Evolutionary conservation across 768 basidiomycete genomes (phyloP).

Genomic region (Termitomyces sp.): DNA sequence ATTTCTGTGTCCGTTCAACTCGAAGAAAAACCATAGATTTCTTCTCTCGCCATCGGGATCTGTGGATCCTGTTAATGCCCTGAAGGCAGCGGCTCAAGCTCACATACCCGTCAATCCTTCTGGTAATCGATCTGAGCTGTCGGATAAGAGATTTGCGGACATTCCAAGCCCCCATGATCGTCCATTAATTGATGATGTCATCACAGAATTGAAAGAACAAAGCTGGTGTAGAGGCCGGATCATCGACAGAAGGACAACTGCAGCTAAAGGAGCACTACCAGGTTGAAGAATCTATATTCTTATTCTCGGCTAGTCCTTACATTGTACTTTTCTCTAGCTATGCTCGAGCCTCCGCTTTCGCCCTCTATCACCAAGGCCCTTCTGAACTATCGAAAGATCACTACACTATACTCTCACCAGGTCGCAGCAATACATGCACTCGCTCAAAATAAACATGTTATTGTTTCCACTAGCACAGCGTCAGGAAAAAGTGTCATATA

Average conservation of each 20-base stretch:
- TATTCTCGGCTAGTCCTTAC: not conserved
- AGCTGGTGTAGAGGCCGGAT: constrained; percentile 73
- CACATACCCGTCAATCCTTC: constrained; percentile 67
- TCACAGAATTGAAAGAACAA: constrained; percentile 51
- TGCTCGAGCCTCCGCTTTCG: constrained; percentile 54
- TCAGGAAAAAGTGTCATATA: constrained; percentile 88
- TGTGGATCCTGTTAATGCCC: constrained; percentile 57
- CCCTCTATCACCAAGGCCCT: constrained; percentile 50
- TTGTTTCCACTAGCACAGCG: constrained; percentile 87
- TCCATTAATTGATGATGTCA: constrained; percentile 48
- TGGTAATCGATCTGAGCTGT: not conserved
- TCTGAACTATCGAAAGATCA: constrained; percentile 51
- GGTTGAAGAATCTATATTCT: constrained; percentile 24
- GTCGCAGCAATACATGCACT: constrained; percentile 65
- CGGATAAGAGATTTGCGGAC: constrained; percentile 14
- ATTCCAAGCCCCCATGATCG: constrained; percentile 44
- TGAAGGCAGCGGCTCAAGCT: constrained; percentile 62
- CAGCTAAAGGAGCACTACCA: constrained; percentile 42
- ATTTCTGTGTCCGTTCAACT: not conserved
- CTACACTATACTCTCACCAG: constrained; percentile 64
- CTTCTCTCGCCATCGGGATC: constrained; percentile 41
- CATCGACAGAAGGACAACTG: constrained; percentile 44
- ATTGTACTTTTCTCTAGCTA: constrained; percentile 24
- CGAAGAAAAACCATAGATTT: constrained; percentile 36
- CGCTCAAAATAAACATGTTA: constrained; percentile 55